These are phyloP conservation scores for Oryza glaberrima DNA, from an alignment of 176 grass and related monocot genomes.

Conservation along the genomic window DNA sequence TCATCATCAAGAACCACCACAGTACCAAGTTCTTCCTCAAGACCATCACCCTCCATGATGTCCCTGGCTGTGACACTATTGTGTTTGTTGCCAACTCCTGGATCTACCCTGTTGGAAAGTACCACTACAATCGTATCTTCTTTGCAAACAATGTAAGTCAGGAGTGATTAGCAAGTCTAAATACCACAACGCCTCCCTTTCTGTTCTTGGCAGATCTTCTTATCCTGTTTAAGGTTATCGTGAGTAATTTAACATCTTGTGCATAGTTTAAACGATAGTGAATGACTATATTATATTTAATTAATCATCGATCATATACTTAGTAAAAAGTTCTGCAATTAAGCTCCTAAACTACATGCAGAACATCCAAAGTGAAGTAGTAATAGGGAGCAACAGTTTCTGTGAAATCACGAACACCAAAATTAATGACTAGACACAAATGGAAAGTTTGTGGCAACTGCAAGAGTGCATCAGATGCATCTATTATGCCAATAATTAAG, in stretches of 20 bases:
- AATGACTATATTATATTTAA: neutral
- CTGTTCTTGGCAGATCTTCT: neutral
- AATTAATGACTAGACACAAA: neutral
- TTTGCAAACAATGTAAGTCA: constrained; percentile 69
- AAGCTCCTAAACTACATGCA: neutral
- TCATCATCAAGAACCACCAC: constrained; percentile 76
- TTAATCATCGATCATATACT: neutral
- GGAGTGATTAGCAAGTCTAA: neutral
- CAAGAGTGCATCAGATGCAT: neutral
- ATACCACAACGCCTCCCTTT: neutral
- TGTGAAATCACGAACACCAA: neutral
- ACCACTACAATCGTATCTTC: constrained; percentile 65
- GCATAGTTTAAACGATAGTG: too few species aligned
- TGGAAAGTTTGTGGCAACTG: neutral
- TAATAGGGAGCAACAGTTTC: neutral
- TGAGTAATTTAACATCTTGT: neutral
- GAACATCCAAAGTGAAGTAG: neutral
- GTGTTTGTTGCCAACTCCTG: constrained; percentile 77
- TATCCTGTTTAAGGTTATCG: neutral
- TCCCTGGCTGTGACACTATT: constrained; percentile 52
- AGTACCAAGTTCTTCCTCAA: constrained; percentile 70
- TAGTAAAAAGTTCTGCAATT: neutral
- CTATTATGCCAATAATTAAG: too few species aligned
- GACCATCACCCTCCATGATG: constrained; percentile 62
- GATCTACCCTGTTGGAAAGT: constrained; percentile 55